Base-by-base conservation (phyloP, 352 stramenopile genomes). In the Pythium diclinum region DNA sequence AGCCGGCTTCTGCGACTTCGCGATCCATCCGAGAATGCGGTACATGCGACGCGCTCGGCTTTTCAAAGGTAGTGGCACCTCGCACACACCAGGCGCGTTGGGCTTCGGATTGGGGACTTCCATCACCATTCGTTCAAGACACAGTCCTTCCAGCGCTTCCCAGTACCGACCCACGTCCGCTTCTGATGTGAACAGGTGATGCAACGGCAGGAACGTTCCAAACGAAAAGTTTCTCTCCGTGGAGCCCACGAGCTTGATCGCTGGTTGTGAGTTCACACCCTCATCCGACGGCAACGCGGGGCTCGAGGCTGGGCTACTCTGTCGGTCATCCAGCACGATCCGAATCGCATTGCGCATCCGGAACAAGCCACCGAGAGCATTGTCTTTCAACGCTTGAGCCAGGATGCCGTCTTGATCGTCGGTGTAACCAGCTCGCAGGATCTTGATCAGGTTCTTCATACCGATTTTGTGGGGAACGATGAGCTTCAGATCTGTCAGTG, bases 51-150 rank as follows among this genome's bases (percentile, higher is more conserved):
- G 68, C 30, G 81, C 79, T 21, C 84, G 77, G 1, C 79, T 91
- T 44, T 80, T 84, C 16, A 74, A 46, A 4, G 85, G 85, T 25
- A 89, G 78, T 14, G 85, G 85, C 14, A 91, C 75, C 56, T 80
- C 69, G 57, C 80, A 80, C 11, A 92, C 82, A 0, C 63, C 56
- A 13, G 80, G 77, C 17, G 80, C 82, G 47, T 90, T 87, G 28
- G 63, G 75, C 14, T 68, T 68, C 10, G 80, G 81, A 17, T 77
- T 79, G 32, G 71, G 63, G 11, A 92, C 79, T 65, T 92, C 84
- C 79, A 90, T 91, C 17, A 87, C 74, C 81, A 94, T 88, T 44
- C 87, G 68, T 61, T 95, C 86, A 3, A 93, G 68, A 52, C 83
- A 92, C 0, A 93, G 63, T 42, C 86, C 92, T 58, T 95, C 81